Evolutionary conservation across 441 rosid genomes (phyloP).

Genomic region (Populus tomentosa): DNA sequence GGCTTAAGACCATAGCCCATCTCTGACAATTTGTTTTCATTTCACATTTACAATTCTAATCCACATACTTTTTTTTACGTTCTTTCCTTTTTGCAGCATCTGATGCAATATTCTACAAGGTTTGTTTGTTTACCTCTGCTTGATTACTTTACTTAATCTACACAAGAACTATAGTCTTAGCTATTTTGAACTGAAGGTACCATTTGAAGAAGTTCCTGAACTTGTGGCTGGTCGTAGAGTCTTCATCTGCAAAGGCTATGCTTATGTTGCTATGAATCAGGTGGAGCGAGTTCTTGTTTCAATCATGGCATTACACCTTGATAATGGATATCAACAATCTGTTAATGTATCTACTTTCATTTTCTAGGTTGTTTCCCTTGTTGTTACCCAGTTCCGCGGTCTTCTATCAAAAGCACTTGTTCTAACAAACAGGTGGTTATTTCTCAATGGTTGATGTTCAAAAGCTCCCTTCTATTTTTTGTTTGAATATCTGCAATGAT

Average conservation of each 20-base stretch:
- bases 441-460: slow-evolving; percentile 11
- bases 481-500: slow-evolving; percentile 19
- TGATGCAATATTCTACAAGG: slow-evolving; percentile 70
- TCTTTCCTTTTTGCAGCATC: slow-evolving; percentile 42
- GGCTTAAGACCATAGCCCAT: neutral
- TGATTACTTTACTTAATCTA: slow-evolving; percentile 3
- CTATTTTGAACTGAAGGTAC: slow-evolving; percentile 55
- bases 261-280: slow-evolving; percentile 53
- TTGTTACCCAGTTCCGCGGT: slow-evolving; percentile 78
- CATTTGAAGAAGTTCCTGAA: slow-evolving; percentile 97
- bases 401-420: slow-evolving; percentile 74
- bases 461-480: slow-evolving; percentile 2
- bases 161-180: neutral
- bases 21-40: neutral
- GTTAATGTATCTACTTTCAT: slow-evolving; percentile 54
- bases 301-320: neutral
- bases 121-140: slow-evolving; percentile 21
- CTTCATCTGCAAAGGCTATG: slow-evolving; percentile 63
- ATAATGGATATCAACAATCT: neutral
- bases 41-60: slow-evolving; percentile 15
- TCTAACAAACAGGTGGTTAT: slow-evolving; percentile 72
- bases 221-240: slow-evolving; percentile 84
- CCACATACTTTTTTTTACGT: slow-evolving; percentile 6
- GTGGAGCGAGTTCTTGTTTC: neutral
- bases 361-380: slow-evolving; percentile 45